Evolutionary conservation across 2,329 filamentous ascomycete genomes (phyloP).

Genomic region (Parastagonospora nodorum): DNA sequence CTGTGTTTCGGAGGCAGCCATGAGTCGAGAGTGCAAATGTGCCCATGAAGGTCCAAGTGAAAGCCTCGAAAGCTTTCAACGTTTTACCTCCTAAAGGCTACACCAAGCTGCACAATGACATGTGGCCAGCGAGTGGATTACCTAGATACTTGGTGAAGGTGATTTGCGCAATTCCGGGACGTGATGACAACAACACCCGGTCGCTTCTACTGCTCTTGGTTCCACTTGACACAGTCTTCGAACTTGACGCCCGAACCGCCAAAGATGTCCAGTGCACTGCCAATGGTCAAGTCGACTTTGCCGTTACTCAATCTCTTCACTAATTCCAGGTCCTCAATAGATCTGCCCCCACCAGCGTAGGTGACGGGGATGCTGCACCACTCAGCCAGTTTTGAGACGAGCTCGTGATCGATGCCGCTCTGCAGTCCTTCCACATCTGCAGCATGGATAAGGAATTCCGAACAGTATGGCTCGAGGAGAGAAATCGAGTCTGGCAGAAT

Average conservation of each 20-base stretch:
- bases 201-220: slow-evolving; percentile 49
- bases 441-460: slow-evolving; percentile 95
- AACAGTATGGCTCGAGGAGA: slow-evolving; percentile 85
- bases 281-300: slow-evolving; percentile 91
- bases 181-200: background rate
- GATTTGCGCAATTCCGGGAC: too few species aligned
- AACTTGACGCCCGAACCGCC: slow-evolving; percentile 86
- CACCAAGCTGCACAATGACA: too few species aligned
- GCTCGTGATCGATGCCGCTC: slow-evolving; percentile 82
- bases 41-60: too few species aligned
- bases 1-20: too few species aligned
- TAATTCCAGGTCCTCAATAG: slow-evolving; percentile 78
- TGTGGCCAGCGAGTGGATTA: too few species aligned
- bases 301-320: slow-evolving; percentile 80
- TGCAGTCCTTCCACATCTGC: slow-evolving; percentile 96
- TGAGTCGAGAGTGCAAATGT: too few species aligned
- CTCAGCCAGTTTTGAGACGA: slow-evolving; percentile 75
- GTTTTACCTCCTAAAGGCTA: too few species aligned
- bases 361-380: slow-evolving; percentile 95
- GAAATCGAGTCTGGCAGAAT: slow-evolving; percentile 71
- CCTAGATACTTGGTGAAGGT: too few species aligned
- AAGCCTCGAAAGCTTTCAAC: too few species aligned
- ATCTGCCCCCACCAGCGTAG: slow-evolving; percentile 91
- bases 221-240: slow-evolving; percentile 90
- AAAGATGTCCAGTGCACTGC: slow-evolving; percentile 94